Evolutionary conservation across 768 basidiomycete genomes (phyloP).

Genomic region (Cystofilobasidium macerans): DNA sequence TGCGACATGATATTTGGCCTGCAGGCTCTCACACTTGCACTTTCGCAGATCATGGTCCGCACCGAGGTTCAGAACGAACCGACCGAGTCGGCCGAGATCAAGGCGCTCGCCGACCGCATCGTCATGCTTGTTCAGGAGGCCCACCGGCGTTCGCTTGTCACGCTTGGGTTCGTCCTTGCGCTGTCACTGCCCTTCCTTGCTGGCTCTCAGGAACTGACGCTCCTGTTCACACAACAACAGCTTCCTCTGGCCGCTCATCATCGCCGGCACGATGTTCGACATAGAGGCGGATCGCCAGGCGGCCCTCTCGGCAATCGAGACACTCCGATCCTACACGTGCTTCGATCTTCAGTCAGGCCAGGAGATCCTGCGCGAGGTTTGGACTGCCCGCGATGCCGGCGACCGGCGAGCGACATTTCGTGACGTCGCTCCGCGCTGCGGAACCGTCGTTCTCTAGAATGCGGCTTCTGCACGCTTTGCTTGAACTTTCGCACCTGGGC

Average conservation of each 20-base stretch:
- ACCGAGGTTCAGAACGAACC: slow-evolving; percentile 1
- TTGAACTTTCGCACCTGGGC: too few species aligned
- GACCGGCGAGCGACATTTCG: neutral
- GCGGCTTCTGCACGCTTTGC: too few species aligned
- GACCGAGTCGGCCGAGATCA: neutral
- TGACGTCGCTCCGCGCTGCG: neutral
- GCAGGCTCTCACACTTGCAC: too few species aligned
- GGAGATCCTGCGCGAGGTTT: slow-evolving; percentile 6
- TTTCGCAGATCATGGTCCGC: slow-evolving; percentile 4
- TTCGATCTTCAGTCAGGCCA: neutral
- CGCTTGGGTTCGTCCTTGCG: neutral
- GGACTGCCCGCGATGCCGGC: neutral
- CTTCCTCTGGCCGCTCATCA: slow-evolving; percentile 5
- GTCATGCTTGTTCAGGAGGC: slow-evolving; percentile 3
- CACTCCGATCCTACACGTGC: neutral
- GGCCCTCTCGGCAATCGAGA: neutral
- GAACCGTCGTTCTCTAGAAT: neutral
- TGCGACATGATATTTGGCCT: too few species aligned
- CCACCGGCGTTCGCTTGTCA: slow-evolving; percentile 1
- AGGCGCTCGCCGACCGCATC: neutral
- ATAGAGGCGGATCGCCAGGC: neutral
- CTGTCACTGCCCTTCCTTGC: neutral
- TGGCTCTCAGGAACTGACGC: neutral
- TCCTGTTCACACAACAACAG: neutral
- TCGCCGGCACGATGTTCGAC: neutral